Percentiles rank a stretch among this genome's conserved stretches.
Conservation (phyloP, 176 grass and related monocot species). For the Thalia dealbata region DNA sequence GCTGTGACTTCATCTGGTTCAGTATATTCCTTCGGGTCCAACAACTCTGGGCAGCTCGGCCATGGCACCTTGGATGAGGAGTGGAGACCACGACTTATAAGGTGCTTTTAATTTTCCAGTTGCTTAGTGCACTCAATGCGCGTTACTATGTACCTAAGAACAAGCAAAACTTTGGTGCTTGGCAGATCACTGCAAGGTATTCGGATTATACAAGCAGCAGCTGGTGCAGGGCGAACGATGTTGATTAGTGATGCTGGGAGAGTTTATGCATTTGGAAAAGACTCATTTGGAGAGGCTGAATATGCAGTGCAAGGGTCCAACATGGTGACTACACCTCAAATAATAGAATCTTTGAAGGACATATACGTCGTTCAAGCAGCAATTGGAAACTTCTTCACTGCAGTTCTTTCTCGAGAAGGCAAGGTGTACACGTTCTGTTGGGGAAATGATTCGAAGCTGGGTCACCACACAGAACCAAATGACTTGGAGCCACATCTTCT, state of each 20-base stretch:
- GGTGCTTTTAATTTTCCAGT: constrained; percentile 48
- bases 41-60: constrained; percentile 79
- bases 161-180: constrained; percentile 24
- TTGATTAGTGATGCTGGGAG: constrained; percentile 75
- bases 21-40: constrained; percentile 73
- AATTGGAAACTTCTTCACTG: constrained; percentile 89
- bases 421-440: constrained; percentile 79
- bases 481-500: constrained; percentile 61
- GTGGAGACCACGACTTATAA: constrained; percentile 67
- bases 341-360: constrained; percentile 63
- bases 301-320: constrained; percentile 51
- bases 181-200: constrained; percentile 74
- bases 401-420: constrained; percentile 75
- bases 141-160: constrained; percentile 19
- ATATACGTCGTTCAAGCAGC: constrained; percentile 76
- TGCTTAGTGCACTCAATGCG: constrained; percentile 27
- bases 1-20: constrained; percentile 48
- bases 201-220: constrained; percentile 74
- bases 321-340: constrained; percentile 51
- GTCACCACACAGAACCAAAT: constrained; percentile 69
- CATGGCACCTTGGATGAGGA: constrained; percentile 76
- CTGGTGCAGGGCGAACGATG: constrained; percentile 69
- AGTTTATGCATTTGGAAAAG: constrained; percentile 85
- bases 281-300: constrained; percentile 79
- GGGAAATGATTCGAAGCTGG: constrained; percentile 63